phyloP scores from a whole-genome alignment of 257 asterid species.

The Prunella vulgaris region DNA sequence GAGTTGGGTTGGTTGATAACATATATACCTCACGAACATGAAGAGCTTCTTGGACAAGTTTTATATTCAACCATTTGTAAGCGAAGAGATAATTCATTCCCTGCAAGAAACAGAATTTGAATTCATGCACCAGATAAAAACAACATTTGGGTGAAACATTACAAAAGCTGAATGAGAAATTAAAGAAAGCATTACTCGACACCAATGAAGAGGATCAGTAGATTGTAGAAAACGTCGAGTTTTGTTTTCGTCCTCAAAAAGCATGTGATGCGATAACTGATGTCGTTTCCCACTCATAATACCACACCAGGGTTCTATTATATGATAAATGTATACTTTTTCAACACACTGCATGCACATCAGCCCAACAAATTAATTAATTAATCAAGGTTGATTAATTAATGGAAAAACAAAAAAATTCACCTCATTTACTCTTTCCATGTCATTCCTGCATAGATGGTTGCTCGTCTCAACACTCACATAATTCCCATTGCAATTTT shows the following conservation, averaged over 20 bases:
- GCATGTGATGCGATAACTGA: background rate
- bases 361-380: background rate
- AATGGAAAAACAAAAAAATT: background rate
- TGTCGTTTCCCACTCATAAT: background rate
- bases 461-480: constrained; percentile 9
- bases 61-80: constrained; percentile 13
- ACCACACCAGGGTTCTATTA: constrained; percentile 29
- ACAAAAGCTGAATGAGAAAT: background rate
- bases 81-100: background rate
- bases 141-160: no score
- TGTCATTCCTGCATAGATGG: constrained; percentile 6
- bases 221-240: background rate
- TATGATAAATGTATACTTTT: background rate
- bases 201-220: constrained; percentile 10
- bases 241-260: background rate
- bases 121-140: no score
- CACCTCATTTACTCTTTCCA: constrained; percentile 22
- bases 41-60: constrained; percentile 23
- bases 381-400: constrained; percentile 14
- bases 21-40: background rate
- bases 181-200: constrained; percentile 19
- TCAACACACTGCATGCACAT: constrained; percentile 20
- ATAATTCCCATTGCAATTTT: constrained; percentile 22
- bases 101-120: background rate
- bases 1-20: background rate